These are phyloP conservation scores for Fusarium sp. DNA, from an alignment of 2,329 filamentous ascomycete genomes.

Conservation along the genomic window DNA sequence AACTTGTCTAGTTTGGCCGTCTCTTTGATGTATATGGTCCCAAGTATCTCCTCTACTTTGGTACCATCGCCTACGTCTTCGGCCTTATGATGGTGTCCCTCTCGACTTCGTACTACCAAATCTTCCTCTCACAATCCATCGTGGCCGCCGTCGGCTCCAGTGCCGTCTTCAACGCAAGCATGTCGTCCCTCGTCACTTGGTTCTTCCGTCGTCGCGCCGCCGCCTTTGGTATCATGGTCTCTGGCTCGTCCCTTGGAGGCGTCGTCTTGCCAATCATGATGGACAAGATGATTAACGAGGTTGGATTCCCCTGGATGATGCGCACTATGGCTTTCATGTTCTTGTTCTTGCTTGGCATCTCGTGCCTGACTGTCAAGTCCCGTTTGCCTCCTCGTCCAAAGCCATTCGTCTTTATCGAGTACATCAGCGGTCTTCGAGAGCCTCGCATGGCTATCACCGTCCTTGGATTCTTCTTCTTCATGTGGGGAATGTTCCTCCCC, in stretches of 20 bases:
- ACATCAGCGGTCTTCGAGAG: conserved; percentile 59
- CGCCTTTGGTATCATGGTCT: conserved; percentile 64
- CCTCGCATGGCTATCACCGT: conserved; percentile 56
- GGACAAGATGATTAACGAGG: conserved; percentile 60
- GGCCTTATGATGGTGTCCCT: conserved; percentile 74
- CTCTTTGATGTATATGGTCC: conserved; percentile 75
- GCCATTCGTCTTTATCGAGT: conserved; percentile 59
- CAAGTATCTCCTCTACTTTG: conserved; percentile 63
- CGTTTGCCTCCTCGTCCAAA: conserved; percentile 57
- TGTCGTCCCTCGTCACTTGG: conserved; percentile 60
- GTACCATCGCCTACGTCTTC: conserved; percentile 68
- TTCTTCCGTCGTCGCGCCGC: conserved; percentile 63
- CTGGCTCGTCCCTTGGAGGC: conserved; percentile 66
- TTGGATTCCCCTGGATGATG: conserved; percentile 62
- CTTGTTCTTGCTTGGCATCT: conserved; percentile 47
- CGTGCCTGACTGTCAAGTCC: conserved; percentile 48
- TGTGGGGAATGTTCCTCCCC: conserved; percentile 64
- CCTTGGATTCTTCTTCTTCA: conserved; percentile 63
- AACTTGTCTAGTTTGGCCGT: conserved; percentile 58
- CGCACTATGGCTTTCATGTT: conserved; percentile 60
- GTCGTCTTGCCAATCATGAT: conserved; percentile 70
- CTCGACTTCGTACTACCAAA: conserved; percentile 55
- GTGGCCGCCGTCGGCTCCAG: conserved; percentile 55
- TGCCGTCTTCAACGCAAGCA: conserved; percentile 55
- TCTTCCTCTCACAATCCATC: conserved; percentile 56